phyloP scores from a whole-genome alignment of 768 basidiomycete species.

The Zangia roseola region DNA sequence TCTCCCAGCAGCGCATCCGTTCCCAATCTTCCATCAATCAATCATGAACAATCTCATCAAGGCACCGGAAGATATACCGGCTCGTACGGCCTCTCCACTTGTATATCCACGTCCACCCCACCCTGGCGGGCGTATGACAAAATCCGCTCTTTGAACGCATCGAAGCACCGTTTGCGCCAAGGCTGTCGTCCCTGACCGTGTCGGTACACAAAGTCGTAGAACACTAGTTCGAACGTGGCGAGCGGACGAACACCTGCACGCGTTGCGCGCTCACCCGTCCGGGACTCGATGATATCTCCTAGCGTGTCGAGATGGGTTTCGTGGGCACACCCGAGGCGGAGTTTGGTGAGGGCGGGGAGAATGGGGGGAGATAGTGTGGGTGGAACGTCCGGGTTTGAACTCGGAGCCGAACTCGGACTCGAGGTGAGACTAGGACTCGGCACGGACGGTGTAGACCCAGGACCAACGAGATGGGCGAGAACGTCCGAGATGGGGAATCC shows the following conservation, averaged over 20 bases:
- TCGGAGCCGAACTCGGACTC: background rate
- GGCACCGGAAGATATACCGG: slow-evolving; percentile 20
- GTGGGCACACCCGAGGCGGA: slow-evolving; percentile 23
- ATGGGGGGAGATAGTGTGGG: background rate
- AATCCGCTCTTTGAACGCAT: slow-evolving; percentile 20
- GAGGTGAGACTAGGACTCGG: background rate
- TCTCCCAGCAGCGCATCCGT: background rate
- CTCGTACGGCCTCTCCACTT: slow-evolving; percentile 27
- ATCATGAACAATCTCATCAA: too few relatives aligned
- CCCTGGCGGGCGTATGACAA: slow-evolving; percentile 21
- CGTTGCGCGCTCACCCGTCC: slow-evolving; percentile 14
- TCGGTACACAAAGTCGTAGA: slow-evolving; percentile 23
- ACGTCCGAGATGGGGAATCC: slow-evolving; percentile 15
- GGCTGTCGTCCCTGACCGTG: slow-evolving; percentile 8
- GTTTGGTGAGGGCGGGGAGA: slow-evolving; percentile 17
- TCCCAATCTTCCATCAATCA: too few relatives aligned
- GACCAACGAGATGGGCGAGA: slow-evolving; percentile 11
- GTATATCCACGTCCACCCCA: slow-evolving; percentile 23
- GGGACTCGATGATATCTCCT: slow-evolving; percentile 16
- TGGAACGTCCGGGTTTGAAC: background rate
- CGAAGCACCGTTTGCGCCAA: slow-evolving; percentile 17
- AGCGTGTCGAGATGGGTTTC: slow-evolving; percentile 17
- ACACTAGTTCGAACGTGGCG: slow-evolving; percentile 19
- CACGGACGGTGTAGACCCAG: background rate
- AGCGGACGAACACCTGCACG: slow-evolving; percentile 12